Evolutionary conservation across 169 alveolate genomes (phyloP).

Genomic region (Sarcocystis neurona): DNA sequence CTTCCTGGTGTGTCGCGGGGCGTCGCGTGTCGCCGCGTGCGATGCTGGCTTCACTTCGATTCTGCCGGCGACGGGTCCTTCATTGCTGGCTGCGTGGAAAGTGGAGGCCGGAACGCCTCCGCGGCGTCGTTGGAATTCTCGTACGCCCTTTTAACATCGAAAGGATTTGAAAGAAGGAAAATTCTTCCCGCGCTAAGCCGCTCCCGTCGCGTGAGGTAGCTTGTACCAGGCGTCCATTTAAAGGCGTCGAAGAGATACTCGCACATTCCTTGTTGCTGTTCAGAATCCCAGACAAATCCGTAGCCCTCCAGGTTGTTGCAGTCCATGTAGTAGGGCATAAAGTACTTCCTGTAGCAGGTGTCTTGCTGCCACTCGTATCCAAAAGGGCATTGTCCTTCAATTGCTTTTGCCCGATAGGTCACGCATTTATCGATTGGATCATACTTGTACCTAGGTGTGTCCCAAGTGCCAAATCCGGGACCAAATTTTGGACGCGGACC

Average conservation of each 20-base stretch:
- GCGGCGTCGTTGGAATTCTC: constrained; percentile 25
- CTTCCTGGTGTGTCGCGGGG: no score
- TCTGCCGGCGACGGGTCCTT: neutral
- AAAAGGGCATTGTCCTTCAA: constrained; percentile 50
- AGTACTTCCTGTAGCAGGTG: constrained; percentile 43
- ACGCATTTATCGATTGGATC: constrained; percentile 57
- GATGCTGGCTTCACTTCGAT: no score
- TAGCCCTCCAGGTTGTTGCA: constrained; percentile 44
- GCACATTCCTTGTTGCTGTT: constrained; percentile 28
- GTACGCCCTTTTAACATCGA: constrained; percentile 44
- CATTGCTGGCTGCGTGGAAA: neutral
- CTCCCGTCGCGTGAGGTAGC: constrained; percentile 36
- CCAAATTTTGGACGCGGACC: constrained; percentile 43
- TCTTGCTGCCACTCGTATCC: constrained; percentile 53
- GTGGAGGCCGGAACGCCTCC: constrained; percentile 35
- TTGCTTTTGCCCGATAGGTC: constrained; percentile 44
- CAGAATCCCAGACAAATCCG: constrained; percentile 50
- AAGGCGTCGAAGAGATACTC: constrained; percentile 42
- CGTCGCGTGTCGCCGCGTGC: no score
- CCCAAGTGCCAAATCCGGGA: constrained; percentile 55
- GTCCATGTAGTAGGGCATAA: constrained; percentile 47
- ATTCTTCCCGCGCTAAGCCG: constrained; percentile 17
- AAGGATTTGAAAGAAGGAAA: constrained; percentile 29
- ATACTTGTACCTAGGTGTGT: constrained; percentile 42
- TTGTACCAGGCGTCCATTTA: constrained; percentile 47